A percentile compares a stretch with the other conserved stretches of the same genome.
Evolutionary conservation across 2,329 filamentous ascomycete genomes (phyloP).

Genomic region (Tolypocladium cylindrosporum): DNA sequence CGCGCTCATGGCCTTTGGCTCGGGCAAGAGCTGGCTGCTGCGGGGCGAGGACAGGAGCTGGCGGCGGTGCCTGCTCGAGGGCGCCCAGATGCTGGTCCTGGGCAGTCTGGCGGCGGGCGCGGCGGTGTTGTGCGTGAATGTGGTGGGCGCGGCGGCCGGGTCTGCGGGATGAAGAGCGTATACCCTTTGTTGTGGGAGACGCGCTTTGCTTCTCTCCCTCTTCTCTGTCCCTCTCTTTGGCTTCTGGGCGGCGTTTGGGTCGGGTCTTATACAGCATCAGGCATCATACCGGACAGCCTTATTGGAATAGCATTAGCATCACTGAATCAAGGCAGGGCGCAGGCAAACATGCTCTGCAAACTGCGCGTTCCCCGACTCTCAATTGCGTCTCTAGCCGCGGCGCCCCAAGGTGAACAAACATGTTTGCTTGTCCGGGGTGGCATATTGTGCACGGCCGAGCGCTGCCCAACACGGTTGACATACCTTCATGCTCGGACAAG

Average conservation of each 20-base stretch:
- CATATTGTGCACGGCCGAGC: not conserved
- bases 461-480: not conserved
- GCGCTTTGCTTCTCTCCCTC: not conserved
- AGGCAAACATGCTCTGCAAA: not conserved
- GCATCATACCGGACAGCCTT: not conserved
- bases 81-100: slow-evolving; percentile 22
- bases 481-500: too few species aligned
- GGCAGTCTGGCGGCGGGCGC: slow-evolving; percentile 21
- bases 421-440: not conserved
- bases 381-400: not conserved
- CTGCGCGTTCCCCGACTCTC: too few species aligned
- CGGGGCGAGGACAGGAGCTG: slow-evolving; percentile 7
- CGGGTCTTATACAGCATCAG: not conserved
- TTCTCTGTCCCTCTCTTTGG: not conserved
- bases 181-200: not conserved
- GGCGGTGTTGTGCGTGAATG: slow-evolving; percentile 17
- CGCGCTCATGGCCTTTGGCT: slow-evolving; percentile 46
- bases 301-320: not conserved
- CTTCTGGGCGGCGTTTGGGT: not conserved
- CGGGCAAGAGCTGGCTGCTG: slow-evolving; percentile 38
- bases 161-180: not conserved
- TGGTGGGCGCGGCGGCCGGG: slow-evolving; percentile 9
- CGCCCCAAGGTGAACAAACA: not conserved
- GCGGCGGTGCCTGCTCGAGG: slow-evolving; percentile 16
- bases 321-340: not conserved